Base-by-base conservation (phyloP, 2,329 filamentous ascomycete species). In the Septoria petroselini region DNA sequence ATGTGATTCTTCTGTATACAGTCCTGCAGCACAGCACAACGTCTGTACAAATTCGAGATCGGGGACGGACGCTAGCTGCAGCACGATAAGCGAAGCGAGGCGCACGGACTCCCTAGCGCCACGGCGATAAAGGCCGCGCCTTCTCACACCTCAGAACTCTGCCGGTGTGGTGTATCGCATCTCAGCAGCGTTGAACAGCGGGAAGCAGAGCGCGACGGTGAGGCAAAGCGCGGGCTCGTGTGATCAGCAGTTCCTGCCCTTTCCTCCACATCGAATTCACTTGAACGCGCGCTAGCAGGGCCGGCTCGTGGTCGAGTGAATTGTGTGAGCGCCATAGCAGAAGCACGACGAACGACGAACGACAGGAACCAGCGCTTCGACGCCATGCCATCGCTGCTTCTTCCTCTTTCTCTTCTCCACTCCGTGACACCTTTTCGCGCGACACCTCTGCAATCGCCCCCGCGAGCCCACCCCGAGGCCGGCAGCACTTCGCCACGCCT, bases 331-430 rank as follows among this genome's bases (percentile, higher is more conserved):
- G n/a, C 23, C 5, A 27, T 27, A 27, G 23, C 23, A 27, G 23
- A 27, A 27, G 23, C 23, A 27, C 23, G 9, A 27, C 5, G 19
- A 7, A 37, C 4, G 14, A 37, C 14, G 12, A 38, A 19, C 11
- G 15, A 14, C 9, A 15, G 23, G 17, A 17, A 29, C 14, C 35
- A 35, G 21, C 19, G 25, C 43, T 47, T 23, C 43, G n/a, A n/a
- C 35, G 43, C 43, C 31, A 47, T 47, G 43, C 25, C 7, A 33
- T 40, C 43, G 25, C 43, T 21, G 43, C 43, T 40, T 38, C 42
- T 38, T 46, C 42, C 17, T 46, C 14, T 19, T 46, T 18, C 8
- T 47, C 18, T 17, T 15, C 34, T 21, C 30, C 35, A 27, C 25
- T 23, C 12, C 40, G 19, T 45, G 42, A 35, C 33, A 14, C 17